These are phyloP conservation scores for Pestalotiopsis sp. DNA, from an alignment of 2,329 filamentous ascomycete genomes.

Conservation along the genomic window DNA sequence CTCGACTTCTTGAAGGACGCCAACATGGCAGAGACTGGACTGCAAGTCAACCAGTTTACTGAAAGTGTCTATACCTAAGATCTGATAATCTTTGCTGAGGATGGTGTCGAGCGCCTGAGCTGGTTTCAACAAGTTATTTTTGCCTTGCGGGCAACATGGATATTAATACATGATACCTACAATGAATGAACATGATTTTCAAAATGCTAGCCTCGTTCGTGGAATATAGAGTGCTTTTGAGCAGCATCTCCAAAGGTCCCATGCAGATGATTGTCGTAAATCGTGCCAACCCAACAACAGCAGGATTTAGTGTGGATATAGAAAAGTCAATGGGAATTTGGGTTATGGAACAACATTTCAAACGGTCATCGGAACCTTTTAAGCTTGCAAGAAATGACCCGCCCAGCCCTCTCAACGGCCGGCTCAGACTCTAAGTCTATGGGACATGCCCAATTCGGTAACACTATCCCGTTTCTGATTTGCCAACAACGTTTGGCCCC, in stretches of 20 bases:
- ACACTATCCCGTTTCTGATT: neutral
- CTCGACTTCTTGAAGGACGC: conserved; percentile 82
- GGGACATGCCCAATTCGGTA: neutral
- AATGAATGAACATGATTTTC: neutral
- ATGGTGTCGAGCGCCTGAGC: neutral
- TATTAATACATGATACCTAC: neutral
- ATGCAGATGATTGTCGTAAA: neutral
- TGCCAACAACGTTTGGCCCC: neutral
- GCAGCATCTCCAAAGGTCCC: neutral
- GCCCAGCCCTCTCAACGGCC: neutral
- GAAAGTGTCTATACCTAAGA: conserved; percentile 79
- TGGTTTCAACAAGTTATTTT: neutral
- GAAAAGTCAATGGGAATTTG: neutral
- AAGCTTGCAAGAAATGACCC: neutral
- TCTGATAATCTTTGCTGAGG: neutral
- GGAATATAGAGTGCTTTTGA: neutral
- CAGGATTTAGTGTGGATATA: neutral
- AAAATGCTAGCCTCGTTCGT: neutral
- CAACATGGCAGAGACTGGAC: conserved; percentile 84
- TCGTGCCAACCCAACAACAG: neutral
- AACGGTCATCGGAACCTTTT: neutral
- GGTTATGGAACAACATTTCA: neutral
- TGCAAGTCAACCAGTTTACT: conserved; percentile 84
- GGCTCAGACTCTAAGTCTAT: neutral
- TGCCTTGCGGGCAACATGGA: neutral